phyloP scores from a whole-genome alignment of 2,329 filamentous ascomycete species.

The Botrytis fabae region DNA sequence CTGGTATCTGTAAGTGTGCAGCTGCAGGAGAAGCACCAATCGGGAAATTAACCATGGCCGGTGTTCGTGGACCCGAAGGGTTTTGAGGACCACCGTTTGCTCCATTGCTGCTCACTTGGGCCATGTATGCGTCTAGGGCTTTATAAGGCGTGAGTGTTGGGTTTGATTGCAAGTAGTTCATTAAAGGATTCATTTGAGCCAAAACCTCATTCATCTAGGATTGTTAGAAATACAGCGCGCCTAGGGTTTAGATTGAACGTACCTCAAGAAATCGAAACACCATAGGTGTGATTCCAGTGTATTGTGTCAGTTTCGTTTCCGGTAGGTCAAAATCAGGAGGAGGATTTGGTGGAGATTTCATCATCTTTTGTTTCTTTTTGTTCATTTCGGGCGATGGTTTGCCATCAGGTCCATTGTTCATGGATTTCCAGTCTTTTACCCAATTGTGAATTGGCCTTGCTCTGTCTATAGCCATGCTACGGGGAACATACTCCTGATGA shows the following conservation, averaged over 20 bases:
- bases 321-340: conserved; percentile 64
- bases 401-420: conserved; percentile 54
- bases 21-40: conserved; percentile 61
- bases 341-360: conserved; percentile 59
- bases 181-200: conserved; percentile 65
- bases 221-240: not conserved
- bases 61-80: conserved; percentile 37
- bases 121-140: conserved; percentile 62
- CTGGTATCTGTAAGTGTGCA: conserved; percentile 59
- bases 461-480: conserved; percentile 61
- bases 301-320: conserved; percentile 55
- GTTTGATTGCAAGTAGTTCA: conserved; percentile 57
- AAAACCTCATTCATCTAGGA: conserved; percentile 62
- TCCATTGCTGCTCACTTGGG: conserved; percentile 42
- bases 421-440: conserved; percentile 64
- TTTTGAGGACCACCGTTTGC: conserved; percentile 32
- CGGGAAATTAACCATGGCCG: conserved; percentile 46
- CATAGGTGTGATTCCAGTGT: conserved; percentile 59
- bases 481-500: conserved; percentile 82
- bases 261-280: conserved; percentile 68
- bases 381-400: conserved; percentile 66
- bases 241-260: conserved; percentile 16
- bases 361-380: conserved; percentile 62
- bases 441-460: conserved; percentile 63
- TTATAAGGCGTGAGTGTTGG: conserved; percentile 55